A percentile compares a stretch with the other conserved stretches of the same genome.
These are phyloP conservation scores for Kuraishia molischiana DNA, from an alignment of 805 yeast species.

Conservation along the genomic window DNA sequence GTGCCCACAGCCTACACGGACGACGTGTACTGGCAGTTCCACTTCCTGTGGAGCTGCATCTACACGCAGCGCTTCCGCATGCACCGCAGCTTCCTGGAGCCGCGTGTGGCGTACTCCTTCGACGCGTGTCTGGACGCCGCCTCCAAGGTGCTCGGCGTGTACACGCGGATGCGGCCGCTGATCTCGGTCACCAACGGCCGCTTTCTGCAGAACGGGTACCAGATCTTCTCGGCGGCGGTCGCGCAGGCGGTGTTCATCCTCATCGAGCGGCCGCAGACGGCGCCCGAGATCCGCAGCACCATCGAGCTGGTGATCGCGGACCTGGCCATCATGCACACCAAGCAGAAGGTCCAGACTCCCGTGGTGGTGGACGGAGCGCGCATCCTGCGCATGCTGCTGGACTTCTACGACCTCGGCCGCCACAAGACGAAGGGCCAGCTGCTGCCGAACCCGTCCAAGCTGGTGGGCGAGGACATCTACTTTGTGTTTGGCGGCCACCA, in stretches of 20 bases:
- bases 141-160: neutral
- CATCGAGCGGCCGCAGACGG: neutral
- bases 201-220: slow-evolving; percentile 2
- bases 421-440: neutral
- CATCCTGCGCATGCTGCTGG: neutral
- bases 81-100: neutral
- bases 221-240: slow-evolving; percentile 1
- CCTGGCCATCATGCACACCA: neutral
- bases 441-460: neutral
- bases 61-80: slow-evolving; percentile 10
- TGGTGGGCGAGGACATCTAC: slow-evolving; percentile 1
- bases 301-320: neutral
- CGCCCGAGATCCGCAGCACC: neutral
- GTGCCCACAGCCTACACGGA: slow-evolving; percentile 10
- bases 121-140: slow-evolving; percentile 1
- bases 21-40: slow-evolving; percentile 15
- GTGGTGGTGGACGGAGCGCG: neutral
- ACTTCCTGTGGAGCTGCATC: slow-evolving; percentile 11
- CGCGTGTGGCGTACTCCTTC: neutral
- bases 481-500: slow-evolving; percentile 2
- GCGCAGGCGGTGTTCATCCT: slow-evolving; percentile 1
- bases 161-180: neutral
- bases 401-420: neutral
- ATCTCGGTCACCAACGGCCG: neutral
- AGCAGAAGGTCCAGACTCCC: neutral